phyloP scores from a whole-genome alignment of 2,329 filamentous ascomycete species.

The Alternaria sp. region DNA sequence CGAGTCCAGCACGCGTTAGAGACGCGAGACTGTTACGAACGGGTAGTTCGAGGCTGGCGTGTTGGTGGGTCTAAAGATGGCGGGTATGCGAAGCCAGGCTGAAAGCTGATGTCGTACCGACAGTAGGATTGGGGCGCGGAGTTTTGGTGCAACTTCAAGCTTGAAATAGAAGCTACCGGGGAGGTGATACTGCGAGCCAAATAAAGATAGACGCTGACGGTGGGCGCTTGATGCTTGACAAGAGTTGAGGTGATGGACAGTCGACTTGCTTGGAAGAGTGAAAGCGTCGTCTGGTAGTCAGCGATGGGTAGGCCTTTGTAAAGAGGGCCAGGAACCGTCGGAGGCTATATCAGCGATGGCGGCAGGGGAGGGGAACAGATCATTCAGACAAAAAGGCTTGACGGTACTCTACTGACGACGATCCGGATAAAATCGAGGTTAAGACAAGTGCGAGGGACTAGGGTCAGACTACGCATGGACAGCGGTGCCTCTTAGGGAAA shows the following conservation, averaged over 20 bases:
- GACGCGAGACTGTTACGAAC: conserved; percentile 34
- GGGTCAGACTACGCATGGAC: conserved; percentile 47
- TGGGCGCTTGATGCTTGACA: conserved; percentile 23
- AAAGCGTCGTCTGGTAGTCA: conserved; percentile 32
- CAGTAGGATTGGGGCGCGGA: conserved; percentile 42
- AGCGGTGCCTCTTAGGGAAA: conserved; percentile 43
- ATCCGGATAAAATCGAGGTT: conserved; percentile 52
- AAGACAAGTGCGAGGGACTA: conserved; percentile 43
- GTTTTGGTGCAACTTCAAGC: conserved; percentile 41
- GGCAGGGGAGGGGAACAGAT: conserved; percentile 45
- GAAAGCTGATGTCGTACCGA: conserved; percentile 44
- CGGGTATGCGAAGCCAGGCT: conserved; percentile 43
- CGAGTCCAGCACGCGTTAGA: conserved; percentile 30
- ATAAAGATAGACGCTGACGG: conserved; percentile 38
- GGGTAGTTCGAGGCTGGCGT: conserved; percentile 27
- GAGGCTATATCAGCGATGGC: conserved; percentile 48
- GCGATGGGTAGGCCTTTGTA: conserved; percentile 43
- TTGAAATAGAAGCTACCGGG: conserved; percentile 44
- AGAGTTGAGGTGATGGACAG: conserved; percentile 33
- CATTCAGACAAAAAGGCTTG: conserved; percentile 49
- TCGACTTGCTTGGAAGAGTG: conserved; percentile 37
- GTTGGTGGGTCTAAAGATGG: conserved; percentile 34
- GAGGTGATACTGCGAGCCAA: conserved; percentile 35
- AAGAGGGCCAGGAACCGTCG: conserved; percentile 41
- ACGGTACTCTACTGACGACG: conserved; percentile 47